These are phyloP conservation scores for Globisporangium canariense DNA, from an alignment of 352 stramenopile species.

Conservation along the genomic window DNA sequence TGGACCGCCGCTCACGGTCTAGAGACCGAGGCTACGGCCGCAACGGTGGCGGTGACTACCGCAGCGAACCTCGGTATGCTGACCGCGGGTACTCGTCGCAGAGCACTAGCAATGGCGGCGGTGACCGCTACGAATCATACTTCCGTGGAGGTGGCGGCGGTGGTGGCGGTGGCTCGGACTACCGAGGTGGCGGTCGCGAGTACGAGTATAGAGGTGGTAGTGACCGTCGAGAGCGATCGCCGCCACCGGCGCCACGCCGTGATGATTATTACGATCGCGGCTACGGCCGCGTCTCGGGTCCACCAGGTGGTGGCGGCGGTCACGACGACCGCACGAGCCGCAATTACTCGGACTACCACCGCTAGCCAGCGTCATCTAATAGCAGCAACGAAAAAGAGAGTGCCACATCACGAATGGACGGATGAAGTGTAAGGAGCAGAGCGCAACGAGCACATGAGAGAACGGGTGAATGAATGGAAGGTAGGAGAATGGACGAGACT, in stretches of 20 bases:
- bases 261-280: slow-evolving; percentile 23
- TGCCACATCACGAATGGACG: no score
- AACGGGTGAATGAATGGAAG: background rate
- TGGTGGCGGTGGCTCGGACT: slow-evolving; percentile 1
- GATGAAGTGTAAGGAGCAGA: slow-evolving; percentile 5
- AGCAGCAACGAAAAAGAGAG: background rate
- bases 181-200: slow-evolving; percentile 15
- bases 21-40: slow-evolving; percentile 22
- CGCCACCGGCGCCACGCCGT: slow-evolving; percentile 4
- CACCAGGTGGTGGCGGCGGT: slow-evolving; percentile 25
- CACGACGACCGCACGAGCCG: slow-evolving; percentile 58
- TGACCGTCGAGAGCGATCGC: slow-evolving; percentile 17
- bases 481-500: background rate
- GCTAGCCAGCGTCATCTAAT: slow-evolving; percentile 12
- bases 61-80: slow-evolving; percentile 15
- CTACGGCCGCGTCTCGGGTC: slow-evolving; percentile 27
- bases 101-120: slow-evolving; percentile 5
- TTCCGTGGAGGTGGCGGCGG: slow-evolving; percentile 17
- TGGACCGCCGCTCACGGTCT: slow-evolving; percentile 25
- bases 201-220: slow-evolving; percentile 19
- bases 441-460: background rate
- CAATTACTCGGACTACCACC: slow-evolving; percentile 46
- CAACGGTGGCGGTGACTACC: slow-evolving; percentile 16
- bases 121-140: slow-evolving; percentile 23
- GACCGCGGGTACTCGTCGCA: slow-evolving; percentile 31